phyloP scores from a whole-genome alignment of 768 basidiomycete species.

The Auricularia cornea region DNA sequence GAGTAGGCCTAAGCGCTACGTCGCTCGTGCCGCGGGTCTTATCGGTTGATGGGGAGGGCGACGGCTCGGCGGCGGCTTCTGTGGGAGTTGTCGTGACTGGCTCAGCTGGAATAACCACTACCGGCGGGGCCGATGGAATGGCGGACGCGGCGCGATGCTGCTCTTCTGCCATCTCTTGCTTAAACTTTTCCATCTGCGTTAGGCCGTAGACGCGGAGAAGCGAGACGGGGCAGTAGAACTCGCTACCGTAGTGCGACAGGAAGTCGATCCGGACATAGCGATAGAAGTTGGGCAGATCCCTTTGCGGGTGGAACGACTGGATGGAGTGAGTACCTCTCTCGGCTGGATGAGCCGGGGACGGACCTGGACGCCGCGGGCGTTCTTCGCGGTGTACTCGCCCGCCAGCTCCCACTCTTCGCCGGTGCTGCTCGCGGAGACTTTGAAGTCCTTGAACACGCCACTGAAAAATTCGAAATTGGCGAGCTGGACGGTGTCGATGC shows the following conservation, averaged over 20 bases:
- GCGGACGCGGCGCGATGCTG: not conserved
- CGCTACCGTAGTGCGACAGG: slow-evolving; percentile 83
- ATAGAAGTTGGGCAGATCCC: slow-evolving; percentile 74
- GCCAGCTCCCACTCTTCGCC: slow-evolving; percentile 57
- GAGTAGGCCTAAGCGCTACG: not conserved
- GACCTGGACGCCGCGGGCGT: slow-evolving; percentile 86
- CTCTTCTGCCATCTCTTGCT: slow-evolving; percentile 78
- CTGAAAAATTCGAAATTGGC: slow-evolving; percentile 98
- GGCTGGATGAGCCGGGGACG: too few species aligned
- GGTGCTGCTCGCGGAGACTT: slow-evolving; percentile 68
- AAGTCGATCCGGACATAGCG: slow-evolving; percentile 93
- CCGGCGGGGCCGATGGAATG: not conserved
- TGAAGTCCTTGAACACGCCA: slow-evolving; percentile 89
- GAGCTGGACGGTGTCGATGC: slow-evolving; percentile 88
- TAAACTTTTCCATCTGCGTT: slow-evolving; percentile 94
- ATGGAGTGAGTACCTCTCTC: not conserved
- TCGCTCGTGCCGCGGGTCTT: not conserved
- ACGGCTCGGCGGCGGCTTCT: not conserved
- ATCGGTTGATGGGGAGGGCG: not conserved
- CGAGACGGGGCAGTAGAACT: slow-evolving; percentile 94
- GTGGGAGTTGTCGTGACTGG: not conserved
- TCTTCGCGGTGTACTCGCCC: slow-evolving; percentile 76
- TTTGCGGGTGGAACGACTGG: slow-evolving; percentile 72
- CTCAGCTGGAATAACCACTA: not conserved
- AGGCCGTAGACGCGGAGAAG: slow-evolving; percentile 90